Conservation (phyloP, 371 early-diverging fungal genomes). For the Mucor plumbeus region DNA sequence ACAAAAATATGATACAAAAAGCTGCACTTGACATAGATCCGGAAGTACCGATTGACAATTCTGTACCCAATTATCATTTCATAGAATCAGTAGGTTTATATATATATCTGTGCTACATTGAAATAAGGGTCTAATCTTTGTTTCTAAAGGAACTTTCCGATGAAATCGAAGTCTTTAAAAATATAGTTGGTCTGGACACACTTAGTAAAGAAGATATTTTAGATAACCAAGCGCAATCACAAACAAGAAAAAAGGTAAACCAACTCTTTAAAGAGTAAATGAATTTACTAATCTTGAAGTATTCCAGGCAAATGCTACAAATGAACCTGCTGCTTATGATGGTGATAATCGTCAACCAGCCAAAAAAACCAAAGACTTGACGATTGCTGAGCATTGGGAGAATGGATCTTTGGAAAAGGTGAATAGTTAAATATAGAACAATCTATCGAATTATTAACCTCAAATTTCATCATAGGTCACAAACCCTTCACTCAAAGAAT, state of each 20-base stretch:
- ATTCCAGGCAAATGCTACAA: too few relatives aligned
- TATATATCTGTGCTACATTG: neutral
- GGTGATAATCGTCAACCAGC: neutral
- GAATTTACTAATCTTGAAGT: neutral
- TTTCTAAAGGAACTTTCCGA: constrained; percentile 19
- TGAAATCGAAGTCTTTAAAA: constrained; percentile 22
- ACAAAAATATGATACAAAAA: constrained; percentile 63
- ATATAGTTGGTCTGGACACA: constrained; percentile 18
- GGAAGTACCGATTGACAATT: constrained; percentile 15
- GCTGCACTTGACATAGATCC: constrained; percentile 52
- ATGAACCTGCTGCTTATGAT: neutral
- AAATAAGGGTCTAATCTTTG: neutral
- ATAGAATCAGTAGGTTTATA: constrained; percentile 17
- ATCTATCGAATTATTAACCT: neutral
- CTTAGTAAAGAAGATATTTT: constrained; percentile 4
- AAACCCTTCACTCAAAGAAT: constrained; percentile 57
- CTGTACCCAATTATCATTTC: constrained; percentile 19
- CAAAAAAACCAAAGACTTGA: neutral
- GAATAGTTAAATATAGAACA: neutral
- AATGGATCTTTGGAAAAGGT: neutral
- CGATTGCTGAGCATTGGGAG: constrained; percentile 20
- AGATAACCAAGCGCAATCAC: neutral
- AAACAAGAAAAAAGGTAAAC: neutral
- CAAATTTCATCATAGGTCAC: constrained; percentile 31
- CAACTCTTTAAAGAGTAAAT: neutral